Percentiles rank a stretch among this genome's conserved stretches.
Conservation (phyloP, 495 filamentous ascomycete genomes). For the Halenospora varia region DNA sequence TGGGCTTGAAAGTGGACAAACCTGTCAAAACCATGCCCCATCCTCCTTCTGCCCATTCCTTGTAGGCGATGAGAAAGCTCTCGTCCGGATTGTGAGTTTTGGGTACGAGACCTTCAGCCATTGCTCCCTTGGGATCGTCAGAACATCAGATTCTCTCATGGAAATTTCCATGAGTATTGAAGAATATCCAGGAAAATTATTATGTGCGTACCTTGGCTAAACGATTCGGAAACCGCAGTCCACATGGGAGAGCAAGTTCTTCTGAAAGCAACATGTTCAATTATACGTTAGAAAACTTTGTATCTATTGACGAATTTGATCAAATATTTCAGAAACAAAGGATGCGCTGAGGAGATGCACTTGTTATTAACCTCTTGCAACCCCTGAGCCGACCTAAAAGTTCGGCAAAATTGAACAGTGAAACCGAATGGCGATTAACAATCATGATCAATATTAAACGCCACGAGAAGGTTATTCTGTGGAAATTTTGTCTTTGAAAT, state of each 20-base stretch:
- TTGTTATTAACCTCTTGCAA: too few species aligned
- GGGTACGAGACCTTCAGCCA: conserved; percentile 45
- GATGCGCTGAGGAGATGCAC: too few species aligned
- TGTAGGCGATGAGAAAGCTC: conserved; percentile 40
- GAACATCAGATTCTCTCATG: conserved; percentile 23
- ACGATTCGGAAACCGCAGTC: conserved; percentile 47
- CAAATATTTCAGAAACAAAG: neutral
- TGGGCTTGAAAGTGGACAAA: conserved; percentile 33
- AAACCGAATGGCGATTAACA: too few species aligned
- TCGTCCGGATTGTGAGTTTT: conserved; percentile 54
- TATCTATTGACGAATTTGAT: neutral
- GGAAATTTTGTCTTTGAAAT: too few species aligned
- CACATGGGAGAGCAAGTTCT: conserved; percentile 46
- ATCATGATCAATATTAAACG: too few species aligned
- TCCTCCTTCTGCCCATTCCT: conserved; percentile 44
- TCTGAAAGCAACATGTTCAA: conserved; percentile 29
- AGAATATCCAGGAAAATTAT: neutral
- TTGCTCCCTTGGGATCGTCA: too few species aligned
- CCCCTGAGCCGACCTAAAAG: too few species aligned
- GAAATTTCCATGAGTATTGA: neutral
- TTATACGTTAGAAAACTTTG: neutral
- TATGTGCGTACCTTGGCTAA: conserved; percentile 42
- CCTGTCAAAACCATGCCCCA: conserved; percentile 50
- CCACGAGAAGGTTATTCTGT: too few species aligned
- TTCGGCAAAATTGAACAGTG: too few species aligned